Evolutionary conservation across 768 basidiomycete species (phyloP), one percentile per base, ranked within the genome.

Genomic region (Rhodotorula babjevae): DNA sequence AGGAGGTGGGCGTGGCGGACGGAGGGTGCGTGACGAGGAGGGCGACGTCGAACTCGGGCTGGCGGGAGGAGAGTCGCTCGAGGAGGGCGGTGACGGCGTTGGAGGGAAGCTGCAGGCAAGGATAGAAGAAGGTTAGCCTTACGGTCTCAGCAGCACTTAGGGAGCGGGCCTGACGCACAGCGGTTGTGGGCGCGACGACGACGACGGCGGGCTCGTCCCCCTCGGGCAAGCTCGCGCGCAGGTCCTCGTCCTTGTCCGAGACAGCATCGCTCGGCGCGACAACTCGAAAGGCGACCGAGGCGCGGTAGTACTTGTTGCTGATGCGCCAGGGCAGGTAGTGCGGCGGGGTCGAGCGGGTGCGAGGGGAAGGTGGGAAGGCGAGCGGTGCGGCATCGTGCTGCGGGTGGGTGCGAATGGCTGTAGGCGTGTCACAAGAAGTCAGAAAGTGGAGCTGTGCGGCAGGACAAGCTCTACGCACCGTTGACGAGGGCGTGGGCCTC

Each of bases 171-270:
- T 3, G 49, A 53, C 56, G 44, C 27, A 69, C 68, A 8, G 33
- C 27, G 19, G 44, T 21, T 4, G 62, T 29, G 18, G 12, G 18
- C 12, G 53, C 52, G 42, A 71, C 40, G 3, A 71, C 65, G 15
- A 71, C 47, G 7, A 71, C 61, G 8, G 65, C 70, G 5, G 70
- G 70, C 49, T 65, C 69, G 9, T 71, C 69, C 11, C 63, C 69
- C 18, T 50, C 58, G 3, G n/a, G 29, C 53, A 55, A 12, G 27
- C n/a, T n/a, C 14, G 53, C 2, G n/a, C 53, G n/a, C 7, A 29
- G 6, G 21, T 33, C 49, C 14, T 15, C 21, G 1, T 25, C 19
- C 44, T 12, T 5, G 14, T 46, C 44, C 18, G 14, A 46, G 14
- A 2, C 50, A 3, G 21, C 50, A 3, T 14, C 29, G 46, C 47